Evolutionary conservation across 176 grass and related monocot genomes (phyloP).

Genomic region (Tuctoria greenei): DNA sequence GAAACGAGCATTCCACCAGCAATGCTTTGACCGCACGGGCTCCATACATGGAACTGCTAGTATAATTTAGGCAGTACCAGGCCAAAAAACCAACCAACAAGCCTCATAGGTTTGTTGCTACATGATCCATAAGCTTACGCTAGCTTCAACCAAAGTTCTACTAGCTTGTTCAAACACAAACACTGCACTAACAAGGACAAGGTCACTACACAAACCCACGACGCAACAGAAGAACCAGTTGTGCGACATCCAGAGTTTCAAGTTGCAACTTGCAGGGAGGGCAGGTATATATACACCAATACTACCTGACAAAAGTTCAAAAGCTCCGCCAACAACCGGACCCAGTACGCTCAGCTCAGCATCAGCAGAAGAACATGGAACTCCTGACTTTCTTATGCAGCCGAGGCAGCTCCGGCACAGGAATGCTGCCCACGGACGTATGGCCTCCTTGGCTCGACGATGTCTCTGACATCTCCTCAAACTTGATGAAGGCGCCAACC

Average conservation of each 20-base stretch:
- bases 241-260: not conserved
- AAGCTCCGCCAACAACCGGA: not conserved
- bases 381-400: conserved; percentile 77
- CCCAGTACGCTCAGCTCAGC: not conserved
- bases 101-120: not conserved
- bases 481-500: conserved; percentile 75
- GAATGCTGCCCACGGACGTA: conserved; percentile 29
- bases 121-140: not conserved
- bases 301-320: not conserved
- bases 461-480: conserved; percentile 68
- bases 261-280: no score
- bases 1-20: no score
- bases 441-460: conserved; percentile 76
- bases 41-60: not conserved
- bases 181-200: not conserved
- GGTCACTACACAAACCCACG: not conserved
- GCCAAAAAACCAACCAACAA: not conserved
- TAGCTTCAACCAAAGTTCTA: not conserved
- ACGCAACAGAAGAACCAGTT: not conserved
- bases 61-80: not conserved
- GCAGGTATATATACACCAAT: not conserved
- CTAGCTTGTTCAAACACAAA: not conserved
- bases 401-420: conserved; percentile 66
- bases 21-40: not conserved
- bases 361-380: conserved; percentile 94